Evolutionary conservation across 2,329 filamentous ascomycete species (phyloP), one percentile per base, ranked within the genome.

Genomic region (Sporothrix phasma): DNA sequence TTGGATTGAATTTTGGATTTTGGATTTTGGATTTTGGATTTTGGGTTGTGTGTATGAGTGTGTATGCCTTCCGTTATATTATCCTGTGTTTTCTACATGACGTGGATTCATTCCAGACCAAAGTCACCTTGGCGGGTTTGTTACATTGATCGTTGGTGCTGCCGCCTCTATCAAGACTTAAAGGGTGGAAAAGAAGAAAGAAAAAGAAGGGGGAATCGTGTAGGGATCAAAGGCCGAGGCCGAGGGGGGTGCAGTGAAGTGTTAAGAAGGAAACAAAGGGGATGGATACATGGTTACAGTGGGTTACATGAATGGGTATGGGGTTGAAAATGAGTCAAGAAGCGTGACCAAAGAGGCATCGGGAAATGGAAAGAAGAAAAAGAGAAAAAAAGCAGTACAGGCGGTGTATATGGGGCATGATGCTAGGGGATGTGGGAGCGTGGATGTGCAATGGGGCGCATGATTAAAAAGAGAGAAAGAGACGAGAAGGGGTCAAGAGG

Each of bases 21-120:
- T 37, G n/a, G 31, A 11, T n/a, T 53, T 17, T 17, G 17, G n/a
- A 7, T 37, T 58, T 22, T 41, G 29, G 4, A 3, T 58, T n/a
- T 49, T 17, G n/a, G 46, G 5, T 24, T 49, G 29, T 41, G 34
- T 58, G 53, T 41, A 29, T 43, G 15, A 29, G 51, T 66, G 66
- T 65, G 66, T 67, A 66, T 68, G 65, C 67, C 63, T 66, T 69
- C 67, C 66, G 65, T 63, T 67, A 66, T 66, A 69, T 66, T 68
- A 68, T 69, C 67, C 66, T 69, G 65, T 66, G 65, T 66, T 69
- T 65, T 66, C 64, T 69, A 69, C 67, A 69, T 69, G 66, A 69
- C 67, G 64, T 67, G 54, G 56, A 68, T 69, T 69, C 67, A 69
- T 69, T 68, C 66, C 65, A 24, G 53, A 24, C 51, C 66, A 63